Percentiles rank a stretch among this genome's conserved stretches.
phyloP scores from a whole-genome alignment of 2,329 filamentous ascomycete genomes.

The Pseudogymnoascus destructans region DNA sequence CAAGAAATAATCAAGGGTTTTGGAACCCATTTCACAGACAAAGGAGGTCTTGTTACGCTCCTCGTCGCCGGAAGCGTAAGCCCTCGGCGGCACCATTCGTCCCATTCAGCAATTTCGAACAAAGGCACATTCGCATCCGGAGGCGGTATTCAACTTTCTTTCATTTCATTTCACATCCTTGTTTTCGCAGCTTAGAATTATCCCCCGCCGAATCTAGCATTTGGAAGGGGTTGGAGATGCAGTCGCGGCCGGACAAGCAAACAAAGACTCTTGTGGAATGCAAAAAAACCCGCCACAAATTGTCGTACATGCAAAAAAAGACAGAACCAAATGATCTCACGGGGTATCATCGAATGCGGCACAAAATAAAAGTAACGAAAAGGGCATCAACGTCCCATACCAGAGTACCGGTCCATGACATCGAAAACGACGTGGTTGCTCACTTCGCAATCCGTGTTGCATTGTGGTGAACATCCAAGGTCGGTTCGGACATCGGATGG shows the following conservation, averaged over 20 bases:
- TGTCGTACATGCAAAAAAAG: neutral
- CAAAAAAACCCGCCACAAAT: neutral
- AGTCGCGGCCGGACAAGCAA: neutral
- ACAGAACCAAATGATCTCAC: neutral
- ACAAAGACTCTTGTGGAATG: conserved; percentile 7
- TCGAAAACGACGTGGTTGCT: conserved; percentile 31
- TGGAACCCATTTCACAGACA: neutral
- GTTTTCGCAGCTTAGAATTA: neutral
- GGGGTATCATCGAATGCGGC: conserved; percentile 3
- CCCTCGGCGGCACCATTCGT: neutral
- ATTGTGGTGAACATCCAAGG: conserved; percentile 27
- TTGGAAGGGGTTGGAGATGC: neutral
- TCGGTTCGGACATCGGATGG: conserved; percentile 28
- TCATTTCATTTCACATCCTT: neutral
- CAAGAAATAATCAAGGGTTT: neutral
- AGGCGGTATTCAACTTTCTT: neutral
- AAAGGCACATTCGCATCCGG: conserved; percentile 1
- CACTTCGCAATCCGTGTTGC: conserved; percentile 29
- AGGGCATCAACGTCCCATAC: conserved; percentile 8
- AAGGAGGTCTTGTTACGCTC: neutral
- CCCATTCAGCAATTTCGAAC: neutral
- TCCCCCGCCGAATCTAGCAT: neutral
- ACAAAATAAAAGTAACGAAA: conserved; percentile 2
- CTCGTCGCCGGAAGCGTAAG: neutral
- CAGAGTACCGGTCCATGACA: conserved; percentile 33